Conservation (phyloP, 2,329 filamentous ascomycete genomes). For the Alternaria sp. region DNA sequence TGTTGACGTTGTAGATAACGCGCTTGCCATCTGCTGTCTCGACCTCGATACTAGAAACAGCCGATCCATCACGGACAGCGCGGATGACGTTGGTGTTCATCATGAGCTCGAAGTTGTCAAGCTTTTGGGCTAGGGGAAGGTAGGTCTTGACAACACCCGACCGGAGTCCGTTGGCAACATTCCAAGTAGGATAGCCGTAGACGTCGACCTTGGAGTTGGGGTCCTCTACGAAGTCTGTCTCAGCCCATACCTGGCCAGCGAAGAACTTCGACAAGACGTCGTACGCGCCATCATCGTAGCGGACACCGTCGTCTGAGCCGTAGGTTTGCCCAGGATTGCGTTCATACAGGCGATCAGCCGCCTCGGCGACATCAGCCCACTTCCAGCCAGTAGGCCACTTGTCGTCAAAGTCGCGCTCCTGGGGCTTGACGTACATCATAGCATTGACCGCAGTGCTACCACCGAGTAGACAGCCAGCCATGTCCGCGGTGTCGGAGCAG, state of each 20-base stretch:
- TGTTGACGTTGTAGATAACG: conserved; percentile 63
- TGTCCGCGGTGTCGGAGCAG: conserved; percentile 73
- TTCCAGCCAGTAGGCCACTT: conserved; percentile 78
- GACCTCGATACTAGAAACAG: conserved; percentile 70
- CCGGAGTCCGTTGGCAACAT: conserved; percentile 70
- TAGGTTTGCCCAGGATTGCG: conserved; percentile 73
- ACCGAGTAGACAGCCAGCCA: conserved; percentile 74
- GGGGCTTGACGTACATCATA: conserved; percentile 48
- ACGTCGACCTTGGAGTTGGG: conserved; percentile 68
- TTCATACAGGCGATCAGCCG: conserved; percentile 71
- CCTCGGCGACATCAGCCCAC: conserved; percentile 65
- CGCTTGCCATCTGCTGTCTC: conserved; percentile 54
- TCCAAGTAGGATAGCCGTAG: conserved; percentile 71
- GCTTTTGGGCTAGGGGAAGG: conserved; percentile 66
- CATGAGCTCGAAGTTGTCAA: conserved; percentile 71
- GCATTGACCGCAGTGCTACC: conserved; percentile 70
- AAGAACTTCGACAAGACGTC: conserved; percentile 69
- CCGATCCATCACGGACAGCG: conserved; percentile 67
- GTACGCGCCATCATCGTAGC: conserved; percentile 71
- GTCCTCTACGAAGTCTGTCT: conserved; percentile 67
- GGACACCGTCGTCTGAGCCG: conserved; percentile 70
- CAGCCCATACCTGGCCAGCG: conserved; percentile 66
- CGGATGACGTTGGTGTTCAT: conserved; percentile 71
- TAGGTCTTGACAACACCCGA: conserved; percentile 76
- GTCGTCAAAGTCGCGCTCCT: conserved; percentile 69